Conservation (phyloP, 2,329 filamentous ascomycete species). For the Diaporthe ilicicola region DNA sequence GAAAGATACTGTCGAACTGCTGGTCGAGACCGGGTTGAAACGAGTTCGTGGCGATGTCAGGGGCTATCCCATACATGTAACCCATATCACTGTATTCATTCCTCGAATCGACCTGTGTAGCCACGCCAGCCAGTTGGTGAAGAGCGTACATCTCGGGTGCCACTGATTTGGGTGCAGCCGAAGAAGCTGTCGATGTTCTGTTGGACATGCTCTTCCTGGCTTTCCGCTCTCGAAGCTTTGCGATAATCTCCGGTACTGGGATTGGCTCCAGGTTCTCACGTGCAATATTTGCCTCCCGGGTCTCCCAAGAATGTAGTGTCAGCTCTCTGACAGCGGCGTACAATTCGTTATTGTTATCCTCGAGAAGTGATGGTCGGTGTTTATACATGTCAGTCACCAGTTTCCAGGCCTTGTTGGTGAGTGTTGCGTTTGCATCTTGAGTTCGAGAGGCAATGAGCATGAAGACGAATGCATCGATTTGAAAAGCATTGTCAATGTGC, state of each 20-base stretch:
- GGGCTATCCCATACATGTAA: neutral
- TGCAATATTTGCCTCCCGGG: constrained; percentile 32
- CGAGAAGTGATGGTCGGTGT: constrained; percentile 30
- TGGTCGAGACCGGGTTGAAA: constrained; percentile 26
- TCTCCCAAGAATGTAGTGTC: constrained; percentile 36
- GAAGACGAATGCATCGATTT: constrained; percentile 35
- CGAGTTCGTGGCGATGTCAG: neutral
- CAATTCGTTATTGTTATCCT: constrained; percentile 31
- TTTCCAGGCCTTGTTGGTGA: constrained; percentile 35
- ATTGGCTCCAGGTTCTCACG: constrained; percentile 23
- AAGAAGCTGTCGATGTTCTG: neutral
- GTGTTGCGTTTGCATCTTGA: constrained; percentile 31
- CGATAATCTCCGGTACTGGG: constrained; percentile 16
- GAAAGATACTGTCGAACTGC: constrained; percentile 31
- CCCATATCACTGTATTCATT: neutral
- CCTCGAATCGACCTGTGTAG: constrained; percentile 32
- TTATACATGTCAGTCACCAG: constrained; percentile 35
- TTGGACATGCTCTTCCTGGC: constrained; percentile 18
- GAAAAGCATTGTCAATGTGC: constrained; percentile 38
- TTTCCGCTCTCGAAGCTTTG: constrained; percentile 28
- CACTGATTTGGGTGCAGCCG: constrained; percentile 11
- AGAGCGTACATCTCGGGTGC: constrained; percentile 27
- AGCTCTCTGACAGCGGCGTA: constrained; percentile 36
- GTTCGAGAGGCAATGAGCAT: constrained; percentile 34
- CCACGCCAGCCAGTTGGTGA: constrained; percentile 30